Conservation (phyloP, 441 rosid genomes). For the Euphorbia corollata region DNA sequence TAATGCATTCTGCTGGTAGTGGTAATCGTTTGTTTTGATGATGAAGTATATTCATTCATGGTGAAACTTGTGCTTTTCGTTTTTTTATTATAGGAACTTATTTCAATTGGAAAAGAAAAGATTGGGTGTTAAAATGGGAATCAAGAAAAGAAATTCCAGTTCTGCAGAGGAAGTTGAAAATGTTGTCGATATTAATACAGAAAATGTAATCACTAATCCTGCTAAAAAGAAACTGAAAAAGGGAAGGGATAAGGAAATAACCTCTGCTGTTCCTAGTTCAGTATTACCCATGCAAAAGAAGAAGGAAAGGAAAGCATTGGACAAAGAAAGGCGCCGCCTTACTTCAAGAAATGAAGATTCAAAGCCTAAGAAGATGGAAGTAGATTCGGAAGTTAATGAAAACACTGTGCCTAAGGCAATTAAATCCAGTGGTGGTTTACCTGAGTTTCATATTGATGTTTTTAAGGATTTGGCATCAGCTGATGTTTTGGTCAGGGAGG, state of each 20-base stretch:
- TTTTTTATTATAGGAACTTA: not conserved
- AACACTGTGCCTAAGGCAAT: constrained; percentile 21
- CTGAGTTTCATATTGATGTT: constrained; percentile 63
- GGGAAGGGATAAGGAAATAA: constrained; percentile 23
- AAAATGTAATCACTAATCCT: constrained; percentile 20
- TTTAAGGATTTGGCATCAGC: constrained; percentile 67
- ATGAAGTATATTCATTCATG: not conserved
- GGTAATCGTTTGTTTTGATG: not conserved
- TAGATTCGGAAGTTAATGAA: constrained; percentile 25
- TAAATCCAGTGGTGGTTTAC: constrained; percentile 32
- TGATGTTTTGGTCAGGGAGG: constrained; percentile 49
- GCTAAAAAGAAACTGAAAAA: constrained; percentile 41
- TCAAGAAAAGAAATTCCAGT: constrained; percentile 46
- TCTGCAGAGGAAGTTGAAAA: constrained; percentile 29
- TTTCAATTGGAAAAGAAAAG: not conserved
- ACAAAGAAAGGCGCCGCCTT: constrained; percentile 10
- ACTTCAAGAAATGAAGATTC: constrained; percentile 1
- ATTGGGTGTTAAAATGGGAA: constrained; percentile 36
- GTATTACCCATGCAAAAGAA: no score
- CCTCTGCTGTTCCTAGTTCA: constrained; percentile 28
- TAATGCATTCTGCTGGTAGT: not conserved
- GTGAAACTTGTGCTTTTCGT: not conserved
- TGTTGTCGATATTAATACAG: constrained; percentile 13
- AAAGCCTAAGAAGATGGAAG: constrained; percentile 19
- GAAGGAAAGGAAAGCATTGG: constrained; percentile 26